These are phyloP conservation scores for Paxillus involutus DNA, from an alignment of 768 basidiomycete species.

Conservation along the genomic window DNA sequence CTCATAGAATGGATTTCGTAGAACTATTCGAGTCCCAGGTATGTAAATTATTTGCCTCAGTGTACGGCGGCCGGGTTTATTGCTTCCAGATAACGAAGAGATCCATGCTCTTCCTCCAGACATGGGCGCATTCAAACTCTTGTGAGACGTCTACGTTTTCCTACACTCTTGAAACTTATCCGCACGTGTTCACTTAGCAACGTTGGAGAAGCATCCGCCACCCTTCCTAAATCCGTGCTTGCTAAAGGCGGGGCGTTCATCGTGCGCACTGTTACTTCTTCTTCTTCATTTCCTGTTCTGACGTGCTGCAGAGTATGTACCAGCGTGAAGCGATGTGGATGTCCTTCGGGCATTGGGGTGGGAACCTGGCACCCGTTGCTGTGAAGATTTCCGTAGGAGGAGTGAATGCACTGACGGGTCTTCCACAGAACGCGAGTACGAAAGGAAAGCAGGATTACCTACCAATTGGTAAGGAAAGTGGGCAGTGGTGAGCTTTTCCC, in stretches of 20 bases:
- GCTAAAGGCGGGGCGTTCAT: conserved; percentile 26
- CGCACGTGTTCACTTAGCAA: conserved; percentile 8
- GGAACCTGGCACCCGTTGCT: conserved; percentile 1
- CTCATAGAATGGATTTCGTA: neutral
- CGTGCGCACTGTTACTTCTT: conserved; percentile 8
- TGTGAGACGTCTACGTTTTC: conserved; percentile 9
- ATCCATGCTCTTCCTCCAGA: conserved; percentile 20
- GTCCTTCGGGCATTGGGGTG: conserved; percentile 9
- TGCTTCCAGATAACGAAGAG: neutral
- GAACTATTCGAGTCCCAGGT: neutral
- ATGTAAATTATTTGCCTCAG: neutral
- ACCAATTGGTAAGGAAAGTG: neutral
- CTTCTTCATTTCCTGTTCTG: neutral
- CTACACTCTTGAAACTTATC: neutral
- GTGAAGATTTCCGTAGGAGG: conserved; percentile 31
- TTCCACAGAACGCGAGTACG: neutral
- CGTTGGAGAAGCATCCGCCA: conserved; percentile 9
- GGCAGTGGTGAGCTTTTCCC: neutral
- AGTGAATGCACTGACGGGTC: conserved; percentile 28
- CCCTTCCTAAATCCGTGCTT: conserved; percentile 17
- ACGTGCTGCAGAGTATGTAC: conserved; percentile 20
- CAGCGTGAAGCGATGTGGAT: conserved; percentile 34
- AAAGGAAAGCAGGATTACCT: conserved; percentile 26
- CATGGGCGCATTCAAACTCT: conserved; percentile 22
- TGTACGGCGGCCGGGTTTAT: neutral